These are phyloP conservation scores for Cochlearia excelsa DNA, from an alignment of 345 rosid genomes.

Conservation along the genomic window DNA sequence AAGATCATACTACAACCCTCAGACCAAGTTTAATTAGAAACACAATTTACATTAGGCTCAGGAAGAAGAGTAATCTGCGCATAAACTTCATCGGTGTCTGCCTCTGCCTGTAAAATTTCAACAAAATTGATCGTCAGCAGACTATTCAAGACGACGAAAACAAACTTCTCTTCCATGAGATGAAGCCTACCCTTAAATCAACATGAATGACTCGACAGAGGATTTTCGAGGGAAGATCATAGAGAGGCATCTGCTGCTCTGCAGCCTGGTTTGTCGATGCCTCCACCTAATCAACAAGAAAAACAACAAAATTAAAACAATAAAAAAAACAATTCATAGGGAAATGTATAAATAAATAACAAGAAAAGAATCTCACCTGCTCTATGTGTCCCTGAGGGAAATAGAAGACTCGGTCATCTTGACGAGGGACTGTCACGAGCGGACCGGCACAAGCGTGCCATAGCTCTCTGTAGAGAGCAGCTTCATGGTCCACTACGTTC, in stretches of 20 bases:
- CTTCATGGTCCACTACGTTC: constrained; percentile 46
- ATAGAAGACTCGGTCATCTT: constrained; percentile 72
- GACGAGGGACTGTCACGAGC: constrained; percentile 69
- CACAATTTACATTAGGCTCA: constrained; percentile 42
- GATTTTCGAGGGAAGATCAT: constrained; percentile 62
- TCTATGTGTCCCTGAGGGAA: constrained; percentile 95
- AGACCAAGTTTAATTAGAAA: not conserved
- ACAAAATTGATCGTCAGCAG: not conserved
- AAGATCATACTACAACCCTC: not conserved
- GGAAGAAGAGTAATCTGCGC: constrained; percentile 82
- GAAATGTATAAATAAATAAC: not conserved
- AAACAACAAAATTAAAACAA: constrained; percentile 1
- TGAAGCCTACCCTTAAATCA: constrained; percentile 48
- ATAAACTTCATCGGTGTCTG: constrained; percentile 81
- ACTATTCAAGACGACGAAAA: constrained; percentile 5
- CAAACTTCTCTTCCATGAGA: not conserved
- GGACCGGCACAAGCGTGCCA: constrained; percentile 99
- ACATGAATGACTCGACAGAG: constrained; percentile 78
- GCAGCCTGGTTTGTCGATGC: constrained; percentile 77
- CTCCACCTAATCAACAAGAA: constrained; percentile 53
- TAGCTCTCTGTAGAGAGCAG: constrained; percentile 68
- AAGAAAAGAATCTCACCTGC: constrained; percentile 47
- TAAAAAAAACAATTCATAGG: constrained; percentile 5
- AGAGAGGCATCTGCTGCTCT: constrained; percentile 75
- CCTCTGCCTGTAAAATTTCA: constrained; percentile 57